Conservation (phyloP, 169 alveolate species). For the Eimeria sp. region DNA sequence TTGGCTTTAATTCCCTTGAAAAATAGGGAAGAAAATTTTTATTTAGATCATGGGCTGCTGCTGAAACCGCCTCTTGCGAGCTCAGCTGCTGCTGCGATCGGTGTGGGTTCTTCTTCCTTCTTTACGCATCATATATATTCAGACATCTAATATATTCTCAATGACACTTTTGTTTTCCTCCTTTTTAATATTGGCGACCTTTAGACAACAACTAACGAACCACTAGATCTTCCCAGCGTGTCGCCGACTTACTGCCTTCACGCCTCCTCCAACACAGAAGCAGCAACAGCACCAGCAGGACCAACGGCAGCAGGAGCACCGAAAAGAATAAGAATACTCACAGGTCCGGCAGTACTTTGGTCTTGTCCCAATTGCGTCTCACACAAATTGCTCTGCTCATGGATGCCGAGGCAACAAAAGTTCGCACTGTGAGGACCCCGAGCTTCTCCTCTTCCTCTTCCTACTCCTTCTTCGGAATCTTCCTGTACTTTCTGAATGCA, state of each 20-base stretch:
- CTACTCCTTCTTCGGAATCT: background rate
- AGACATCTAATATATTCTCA: background rate
- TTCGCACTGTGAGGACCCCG: background rate
- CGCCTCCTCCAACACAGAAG: background rate
- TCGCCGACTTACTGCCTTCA: background rate
- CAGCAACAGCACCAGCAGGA: constrained; percentile 11
- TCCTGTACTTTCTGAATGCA: background rate
- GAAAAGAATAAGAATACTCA: background rate
- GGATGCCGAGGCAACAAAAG: background rate
- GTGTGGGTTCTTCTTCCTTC: background rate
- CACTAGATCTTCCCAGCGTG: background rate
- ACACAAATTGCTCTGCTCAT: background rate
- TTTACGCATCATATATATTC: background rate
- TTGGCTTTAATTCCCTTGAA: no score
- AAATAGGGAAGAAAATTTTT: background rate
- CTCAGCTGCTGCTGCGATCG: constrained; percentile 4
- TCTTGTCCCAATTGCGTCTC: background rate
- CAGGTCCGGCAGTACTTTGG: background rate
- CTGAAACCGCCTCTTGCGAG: background rate
- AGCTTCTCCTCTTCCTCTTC: background rate
- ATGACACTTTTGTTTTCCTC: background rate
- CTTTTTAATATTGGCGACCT: background rate
- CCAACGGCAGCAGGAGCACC: background rate
- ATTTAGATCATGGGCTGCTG: background rate
- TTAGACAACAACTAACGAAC: background rate